Base-by-base conservation (phyloP, 371 early-diverging fungal genomes). In the Zopfochytrium polystomum region DNA sequence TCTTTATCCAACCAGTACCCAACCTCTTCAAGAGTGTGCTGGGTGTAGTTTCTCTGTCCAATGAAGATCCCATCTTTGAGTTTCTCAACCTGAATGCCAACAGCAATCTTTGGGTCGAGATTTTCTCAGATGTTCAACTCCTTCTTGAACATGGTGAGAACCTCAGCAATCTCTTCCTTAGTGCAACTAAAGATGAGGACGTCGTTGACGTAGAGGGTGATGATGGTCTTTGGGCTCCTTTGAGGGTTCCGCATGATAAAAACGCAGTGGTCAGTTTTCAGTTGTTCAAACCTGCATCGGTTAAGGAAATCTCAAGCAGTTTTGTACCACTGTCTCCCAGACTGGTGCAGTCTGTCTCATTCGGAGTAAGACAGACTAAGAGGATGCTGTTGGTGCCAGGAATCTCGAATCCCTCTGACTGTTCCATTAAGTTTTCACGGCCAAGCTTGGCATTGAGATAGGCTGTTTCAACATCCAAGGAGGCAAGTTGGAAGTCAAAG, bases 301-400 rank as follows among this genome's bases (percentile, higher is more conserved):
- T n/a, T n/a, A n/a, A n/a, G n/a, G n/a, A n/a, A n/a, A n/a, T n/a
- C n/a, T n/a, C n/a, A n/a, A n/a, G n/a, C n/a, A n/a, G 42, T 52
- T 38, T 34, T 53, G 55, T 62, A 43, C 55, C 55, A 62, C 43
- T 54, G 9, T 42, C 49, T 6, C 9, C 55, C 55, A 15, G 62
- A 42, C 42, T 62, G 62, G n/a, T 62, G 54, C 3, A 62, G 48
- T 1, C 62, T 55, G 47, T 62, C 54, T 52, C 35, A 55, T 56
- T 11, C 6, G 9, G 15, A 62, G 48, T 22, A n/a, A 23, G 3
- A n/a, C 60, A 54, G 2, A 55, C 49, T 46, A 46, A 42, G 26
- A 29, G 31, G 11, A 22, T 30, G 9, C 55, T 52, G 32, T 46
- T 27, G 29, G 7, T 7, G 18, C 38, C 38, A 38, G 38, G 38